Percentiles rank a stretch among this genome's conserved stretches.
These are phyloP conservation scores for Xylaria cubensis DNA, from an alignment of 495 filamentous ascomycete species.

Conservation along the genomic window DNA sequence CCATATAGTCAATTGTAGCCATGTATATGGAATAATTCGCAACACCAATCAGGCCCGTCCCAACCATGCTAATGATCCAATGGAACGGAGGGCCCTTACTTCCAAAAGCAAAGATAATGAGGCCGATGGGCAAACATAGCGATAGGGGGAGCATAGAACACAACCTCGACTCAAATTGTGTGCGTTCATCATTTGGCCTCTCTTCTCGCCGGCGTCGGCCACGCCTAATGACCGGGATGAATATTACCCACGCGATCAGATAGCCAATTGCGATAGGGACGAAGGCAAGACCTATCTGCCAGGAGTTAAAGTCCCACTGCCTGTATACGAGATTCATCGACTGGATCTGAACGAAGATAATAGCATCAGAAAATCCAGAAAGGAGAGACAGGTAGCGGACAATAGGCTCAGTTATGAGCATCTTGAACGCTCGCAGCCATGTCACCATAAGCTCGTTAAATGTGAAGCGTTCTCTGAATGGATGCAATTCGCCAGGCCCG, in stretches of 20 bases:
- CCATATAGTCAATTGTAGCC: conserved; percentile 87
- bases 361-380: conserved; percentile 78
- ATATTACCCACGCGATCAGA: conserved; percentile 66
- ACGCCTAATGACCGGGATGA: conserved; percentile 66
- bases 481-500: conserved; percentile 66
- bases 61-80: conserved; percentile 68
- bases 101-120: conserved; percentile 74
- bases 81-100: conserved; percentile 66
- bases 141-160: conserved; percentile 67
- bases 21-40: conserved; percentile 78
- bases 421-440: conserved; percentile 76
- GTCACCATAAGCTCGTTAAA: conserved; percentile 62
- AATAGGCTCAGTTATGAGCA: conserved; percentile 80
- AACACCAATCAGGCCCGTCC: conserved; percentile 67
- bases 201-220: conserved; percentile 59
- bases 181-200: conserved; percentile 63
- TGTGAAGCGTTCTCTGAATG: conserved; percentile 58
- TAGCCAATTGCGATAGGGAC: conserved; percentile 70
- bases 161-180: conserved; percentile 64
- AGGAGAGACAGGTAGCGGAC: conserved; percentile 74
- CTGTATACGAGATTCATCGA: conserved; percentile 68
- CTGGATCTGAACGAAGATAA: conserved; percentile 82
- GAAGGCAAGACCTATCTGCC: conserved; percentile 66
- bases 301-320: conserved; percentile 66
- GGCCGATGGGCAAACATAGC: conserved; percentile 69